Conservation (phyloP, 176 grass and related monocot genomes). For the Dactylis glomerata region DNA sequence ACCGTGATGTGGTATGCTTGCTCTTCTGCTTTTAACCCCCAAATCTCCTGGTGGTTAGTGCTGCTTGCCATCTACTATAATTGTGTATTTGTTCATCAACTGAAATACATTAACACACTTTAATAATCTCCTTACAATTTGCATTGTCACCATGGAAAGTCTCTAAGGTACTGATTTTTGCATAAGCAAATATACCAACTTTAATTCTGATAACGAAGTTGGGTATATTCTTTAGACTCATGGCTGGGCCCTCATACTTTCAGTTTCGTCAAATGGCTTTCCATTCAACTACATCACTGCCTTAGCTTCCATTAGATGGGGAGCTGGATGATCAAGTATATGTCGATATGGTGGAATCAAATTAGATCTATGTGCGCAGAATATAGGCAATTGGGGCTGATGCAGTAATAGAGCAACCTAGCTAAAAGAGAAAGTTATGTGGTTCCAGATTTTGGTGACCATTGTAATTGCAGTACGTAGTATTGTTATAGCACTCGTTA, state of each 20-base stretch:
- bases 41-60: neutral
- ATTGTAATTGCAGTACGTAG: neutral
- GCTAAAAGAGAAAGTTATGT: neutral
- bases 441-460: neutral
- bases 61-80: neutral
- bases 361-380: neutral
- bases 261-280: neutral
- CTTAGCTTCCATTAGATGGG: neutral
- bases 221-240: neutral
- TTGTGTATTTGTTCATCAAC: neutral
- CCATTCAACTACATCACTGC: neutral
- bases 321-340: neutral
- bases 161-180: neutral
- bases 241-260: neutral
- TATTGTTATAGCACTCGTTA: neutral
- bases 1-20: neutral
- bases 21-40: neutral
- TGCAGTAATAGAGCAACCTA: neutral
- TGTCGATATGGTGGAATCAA: neutral
- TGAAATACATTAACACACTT: neutral
- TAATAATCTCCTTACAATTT: neutral
- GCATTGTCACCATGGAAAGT: neutral
- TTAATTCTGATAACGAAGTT: neutral
- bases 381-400: neutral
- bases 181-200: neutral